Base-by-base conservation (phyloP, 176 grass and related monocot species). In the Oryza officinalis region DNA sequence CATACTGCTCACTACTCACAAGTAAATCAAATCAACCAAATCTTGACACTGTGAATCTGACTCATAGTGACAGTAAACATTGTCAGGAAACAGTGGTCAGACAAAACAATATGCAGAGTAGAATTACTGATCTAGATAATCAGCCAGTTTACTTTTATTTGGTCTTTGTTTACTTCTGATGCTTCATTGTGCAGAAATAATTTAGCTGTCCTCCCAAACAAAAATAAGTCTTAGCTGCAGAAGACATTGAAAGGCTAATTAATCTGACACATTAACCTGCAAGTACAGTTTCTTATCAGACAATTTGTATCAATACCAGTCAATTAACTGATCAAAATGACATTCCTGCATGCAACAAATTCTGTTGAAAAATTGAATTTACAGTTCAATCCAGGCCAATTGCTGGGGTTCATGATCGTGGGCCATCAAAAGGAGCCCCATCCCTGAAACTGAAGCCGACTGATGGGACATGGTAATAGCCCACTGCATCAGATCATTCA, bases 251-350 rank as follows among this genome's bases (percentile, higher is more conserved):
- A 33, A 69, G 20, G 12, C 10, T 10, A 23, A 71, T 71, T 71
- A 71, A 38, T 44, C 37, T 43, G 68, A 71, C 68, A 71, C 22
- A 71, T 71, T 40, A 72, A 72, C 10, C 69, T 72, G 38, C 38
- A 72, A 72, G n/a, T 72, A 72, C 69, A 72, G 13, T 46, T 14
- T 23, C 40, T 46, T 40, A 45, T 43, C 40, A 8, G 69, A 72
- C 69, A 72, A 72, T 27, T 46, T 72, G 40, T 40, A 46, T n/a
- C 40, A 46, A 72, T 72, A 25, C 13, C 69, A 26, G 23, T 46
- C 69, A 72, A 72, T 72, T 46, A 72, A 27, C 69, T 72, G 69
- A 27, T 46, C n/a, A n/a, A 72, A 46, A 45, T 72, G 69, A 27
- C n/a, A 40, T 45, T 46, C 69, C 67, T 27, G 69, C 40, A 26